Evolutionary conservation across 441 rosid genomes (phyloP).

Genomic region (Omphalea diandra): DNA sequence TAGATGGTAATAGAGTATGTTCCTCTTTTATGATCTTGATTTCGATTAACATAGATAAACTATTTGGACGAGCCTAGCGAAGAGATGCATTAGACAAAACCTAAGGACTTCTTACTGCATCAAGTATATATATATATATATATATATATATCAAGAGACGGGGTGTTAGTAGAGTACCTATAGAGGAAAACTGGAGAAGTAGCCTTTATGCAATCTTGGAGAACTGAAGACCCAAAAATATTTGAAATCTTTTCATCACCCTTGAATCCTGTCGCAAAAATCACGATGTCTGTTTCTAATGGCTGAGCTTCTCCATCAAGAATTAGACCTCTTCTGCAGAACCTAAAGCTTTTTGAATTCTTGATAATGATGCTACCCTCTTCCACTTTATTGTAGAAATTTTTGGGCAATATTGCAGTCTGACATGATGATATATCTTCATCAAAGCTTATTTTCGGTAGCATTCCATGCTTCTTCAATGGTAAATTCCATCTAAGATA

Average conservation of each 20-base stretch:
- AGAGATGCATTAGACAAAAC: too few species aligned
- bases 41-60: too few species aligned
- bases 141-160: too few species aligned
- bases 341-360: constrained; percentile 36
- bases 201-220: constrained; percentile 30
- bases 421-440: constrained; percentile 35
- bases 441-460: constrained; percentile 39
- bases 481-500: constrained; percentile 27
- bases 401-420: constrained; percentile 30
- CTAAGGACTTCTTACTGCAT: too few species aligned
- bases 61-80: too few species aligned
- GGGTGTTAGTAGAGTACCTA: constrained; percentile 31
- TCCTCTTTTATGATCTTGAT: too few species aligned
- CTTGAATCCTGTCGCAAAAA: too few species aligned
- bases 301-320: constrained; percentile 35
- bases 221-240: constrained; percentile 30
- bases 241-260: constrained; percentile 42
- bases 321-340: constrained; percentile 37
- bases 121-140: too few species aligned
- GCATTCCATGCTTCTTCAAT: constrained; percentile 46
- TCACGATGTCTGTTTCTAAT: too few species aligned
- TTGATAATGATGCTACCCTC: constrained; percentile 47
- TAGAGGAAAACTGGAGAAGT: constrained; percentile 40
- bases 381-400: constrained; percentile 46
- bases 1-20: too few species aligned